A percentile compares a stretch with the other conserved stretches of the same genome.
These are phyloP conservation scores for Themeda triandra DNA, from an alignment of 176 grass and related monocot genomes.

Conservation along the genomic window DNA sequence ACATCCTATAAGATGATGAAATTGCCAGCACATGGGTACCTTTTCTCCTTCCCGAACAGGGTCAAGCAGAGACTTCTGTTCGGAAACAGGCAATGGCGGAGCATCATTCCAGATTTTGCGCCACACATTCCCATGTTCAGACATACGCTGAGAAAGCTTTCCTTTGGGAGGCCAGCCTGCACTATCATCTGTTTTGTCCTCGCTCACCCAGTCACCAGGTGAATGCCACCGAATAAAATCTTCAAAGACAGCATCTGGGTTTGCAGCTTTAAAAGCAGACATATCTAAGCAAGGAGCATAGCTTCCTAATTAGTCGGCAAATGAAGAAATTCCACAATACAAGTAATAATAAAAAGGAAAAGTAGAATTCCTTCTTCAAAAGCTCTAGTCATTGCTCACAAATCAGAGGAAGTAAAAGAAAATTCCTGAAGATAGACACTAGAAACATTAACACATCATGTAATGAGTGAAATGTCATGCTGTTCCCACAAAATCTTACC, in stretches of 20 bases:
- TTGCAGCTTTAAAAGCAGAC: slow-evolving; percentile 99
- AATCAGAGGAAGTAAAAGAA: slow-evolving; percentile 30
- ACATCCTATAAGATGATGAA: background rate
- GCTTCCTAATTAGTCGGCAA: slow-evolving; percentile 27
- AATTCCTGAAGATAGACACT: slow-evolving; percentile 7
- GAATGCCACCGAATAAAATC: slow-evolving; percentile 99
- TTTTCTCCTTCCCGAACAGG: slow-evolving; percentile 95
- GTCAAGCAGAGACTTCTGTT: slow-evolving; percentile 88
- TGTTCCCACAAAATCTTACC: slow-evolving; percentile 50
- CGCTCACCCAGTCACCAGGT: slow-evolving; percentile 87
- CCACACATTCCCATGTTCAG: slow-evolving; percentile 90
- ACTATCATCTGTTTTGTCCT: slow-evolving; percentile 41
- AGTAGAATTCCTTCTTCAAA: background rate
- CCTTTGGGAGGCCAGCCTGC: slow-evolving; percentile 78
- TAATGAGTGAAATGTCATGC: background rate
- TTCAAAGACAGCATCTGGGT: slow-evolving; percentile 89
- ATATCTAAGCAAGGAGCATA: slow-evolving; percentile 62
- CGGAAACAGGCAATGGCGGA: slow-evolving; percentile 68
- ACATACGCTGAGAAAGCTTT: slow-evolving; percentile 89
- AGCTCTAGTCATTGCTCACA: background rate
- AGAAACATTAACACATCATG: slow-evolving; percentile 1
- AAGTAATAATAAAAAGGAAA: background rate
- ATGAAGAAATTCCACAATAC: background rate
- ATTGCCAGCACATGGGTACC: slow-evolving; percentile 26
- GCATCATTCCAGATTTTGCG: slow-evolving; percentile 94